Evolutionary conservation across 2,329 filamentous ascomycete genomes (phyloP), one percentile per base, ranked within the genome.

Genomic region (Periglandula ipomoeae): DNA sequence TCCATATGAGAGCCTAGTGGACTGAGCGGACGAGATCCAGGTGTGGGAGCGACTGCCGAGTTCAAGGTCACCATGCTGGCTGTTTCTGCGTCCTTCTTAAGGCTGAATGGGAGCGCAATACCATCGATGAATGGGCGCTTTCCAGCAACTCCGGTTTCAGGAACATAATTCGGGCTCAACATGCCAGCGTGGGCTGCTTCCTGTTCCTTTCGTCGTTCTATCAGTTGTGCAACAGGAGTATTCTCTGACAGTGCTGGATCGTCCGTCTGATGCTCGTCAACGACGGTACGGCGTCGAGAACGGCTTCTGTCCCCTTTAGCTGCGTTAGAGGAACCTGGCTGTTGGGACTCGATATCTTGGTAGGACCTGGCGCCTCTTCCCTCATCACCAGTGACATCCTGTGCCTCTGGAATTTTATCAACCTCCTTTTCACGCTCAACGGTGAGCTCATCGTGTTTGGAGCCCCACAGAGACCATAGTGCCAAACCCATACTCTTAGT

Each of bases 391-490:
- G 64, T 68, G 1, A 69, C 67, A 39, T 60, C 55, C 23, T 58
- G 55, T 1, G 55, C 50, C 17, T 59, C 60, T 2, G 61, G 58
- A 23, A 63, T 58, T 50, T 67, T 65, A 2, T 73, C 71, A 1
- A 74, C 73, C 53, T 74, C 72, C 46, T 76, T 64, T 61, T 83
- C 79, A 3, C 79, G 70, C 42, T 73, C 69, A 3, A 94, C 74
- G 0, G 85, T 86, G 53, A 75, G 75, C 64, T 91, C 79, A 61
- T 97, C 93, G 60, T 96, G 89, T 62, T 87, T 94, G 41, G 85
- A 90, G 13, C 88, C 89, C 86, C 89, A 94, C 1, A 84, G 73
- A 44, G 82, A 86, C 91, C 91, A 97, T 55, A 96, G 70, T 2
- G 83, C 80, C 64, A 96, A 72, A 7, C 85, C 87, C 66, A 85